Conservation (phyloP, 306 rosid genomes). For the Morella rubra region DNA sequence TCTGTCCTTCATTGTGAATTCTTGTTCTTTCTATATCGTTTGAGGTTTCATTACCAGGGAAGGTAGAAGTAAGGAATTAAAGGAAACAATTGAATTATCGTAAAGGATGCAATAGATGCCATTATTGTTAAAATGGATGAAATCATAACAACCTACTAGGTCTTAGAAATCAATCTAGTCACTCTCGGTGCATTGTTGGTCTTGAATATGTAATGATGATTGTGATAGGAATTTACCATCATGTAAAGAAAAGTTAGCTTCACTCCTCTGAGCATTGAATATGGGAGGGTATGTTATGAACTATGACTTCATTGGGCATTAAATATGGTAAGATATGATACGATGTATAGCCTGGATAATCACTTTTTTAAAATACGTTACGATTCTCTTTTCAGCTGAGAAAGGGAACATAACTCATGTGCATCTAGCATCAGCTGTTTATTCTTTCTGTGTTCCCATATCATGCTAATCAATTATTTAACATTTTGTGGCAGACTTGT, state of each 20-base stretch:
- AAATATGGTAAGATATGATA: neutral
- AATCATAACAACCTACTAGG: neutral
- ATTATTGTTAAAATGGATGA: neutral
- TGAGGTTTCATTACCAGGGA: neutral
- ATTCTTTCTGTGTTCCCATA: conserved; percentile 5
- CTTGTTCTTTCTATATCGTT: neutral
- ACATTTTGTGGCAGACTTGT: conserved; percentile 46
- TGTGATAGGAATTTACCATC: neutral
- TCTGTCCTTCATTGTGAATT: neutral
- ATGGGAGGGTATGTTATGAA: neutral
- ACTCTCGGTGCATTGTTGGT: neutral
- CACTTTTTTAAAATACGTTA: neutral
- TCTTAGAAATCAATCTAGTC: neutral
- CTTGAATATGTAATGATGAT: neutral
- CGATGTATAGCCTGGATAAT: neutral
- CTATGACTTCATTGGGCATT: neutral
- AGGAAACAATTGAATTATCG: neutral
- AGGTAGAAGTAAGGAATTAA: neutral
- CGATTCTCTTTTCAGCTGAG: neutral
- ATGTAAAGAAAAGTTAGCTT: neutral
- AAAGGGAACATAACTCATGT: neutral
- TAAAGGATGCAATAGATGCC: neutral
- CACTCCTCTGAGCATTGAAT: neutral
- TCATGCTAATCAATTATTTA: conserved; percentile 29
- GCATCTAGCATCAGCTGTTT: neutral